Percentiles rank a stretch among this genome's conserved stretches.
Conservation (phyloP, 345 rosid species). For the Murraya paniculata region DNA sequence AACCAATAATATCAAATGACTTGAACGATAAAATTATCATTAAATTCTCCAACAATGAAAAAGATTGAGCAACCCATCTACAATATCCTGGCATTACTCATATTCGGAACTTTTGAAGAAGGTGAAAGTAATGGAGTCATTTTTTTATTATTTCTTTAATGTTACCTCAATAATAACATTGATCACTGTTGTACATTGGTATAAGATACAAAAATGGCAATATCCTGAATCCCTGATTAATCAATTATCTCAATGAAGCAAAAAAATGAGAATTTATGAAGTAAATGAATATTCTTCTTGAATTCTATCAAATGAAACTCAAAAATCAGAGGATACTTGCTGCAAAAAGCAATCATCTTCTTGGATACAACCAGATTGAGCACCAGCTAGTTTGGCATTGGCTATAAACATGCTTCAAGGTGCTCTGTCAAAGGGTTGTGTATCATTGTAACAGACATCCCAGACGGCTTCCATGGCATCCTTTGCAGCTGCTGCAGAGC, state of each 20-base stretch:
- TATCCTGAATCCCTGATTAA: neutral
- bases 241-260: neutral
- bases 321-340: neutral
- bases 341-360: neutral
- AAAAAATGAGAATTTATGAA: neutral
- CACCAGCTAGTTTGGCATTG: neutral
- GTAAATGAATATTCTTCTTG: neutral
- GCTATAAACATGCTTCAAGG: slow-evolving; percentile 42
- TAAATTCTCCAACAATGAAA: neutral
- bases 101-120: neutral
- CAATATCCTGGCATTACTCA: neutral
- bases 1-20: too few species aligned
- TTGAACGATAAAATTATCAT: neutral
- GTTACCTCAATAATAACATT: neutral
- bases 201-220: neutral
- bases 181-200: neutral
- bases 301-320: neutral
- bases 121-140: neutral
- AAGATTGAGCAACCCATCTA: neutral
- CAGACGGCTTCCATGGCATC: slow-evolving; percentile 92
- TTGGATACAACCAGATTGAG: neutral
- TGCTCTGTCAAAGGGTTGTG: slow-evolving; percentile 92
- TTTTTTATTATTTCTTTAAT: neutral
- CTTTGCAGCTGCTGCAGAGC: slow-evolving; percentile 74
- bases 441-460: slow-evolving; percentile 95